Conservation (phyloP, 129 eudicot genomes). For the Flaveria sonorensis region DNA sequence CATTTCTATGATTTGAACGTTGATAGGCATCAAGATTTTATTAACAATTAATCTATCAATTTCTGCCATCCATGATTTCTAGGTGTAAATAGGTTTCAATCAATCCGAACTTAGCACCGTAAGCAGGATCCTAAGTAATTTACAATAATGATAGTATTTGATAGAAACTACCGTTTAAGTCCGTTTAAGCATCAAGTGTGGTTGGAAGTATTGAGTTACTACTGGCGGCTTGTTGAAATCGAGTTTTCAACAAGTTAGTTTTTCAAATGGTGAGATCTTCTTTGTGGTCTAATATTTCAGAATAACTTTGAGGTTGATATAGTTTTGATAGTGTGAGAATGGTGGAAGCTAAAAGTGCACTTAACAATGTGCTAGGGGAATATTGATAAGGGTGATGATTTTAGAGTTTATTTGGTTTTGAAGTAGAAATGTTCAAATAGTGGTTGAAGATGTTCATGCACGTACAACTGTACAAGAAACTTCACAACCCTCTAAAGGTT, state of each 20-base stretch:
- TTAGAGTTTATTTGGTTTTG: neutral
- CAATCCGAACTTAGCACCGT: too few species aligned
- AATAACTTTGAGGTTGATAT: neutral
- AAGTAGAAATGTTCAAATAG: neutral
- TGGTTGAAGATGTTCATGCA: neutral
- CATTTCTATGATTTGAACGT: neutral
- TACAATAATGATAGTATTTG: neutral
- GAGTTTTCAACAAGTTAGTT: neutral
- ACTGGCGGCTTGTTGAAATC: neutral
- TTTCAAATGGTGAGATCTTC: too few species aligned
- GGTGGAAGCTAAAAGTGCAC: conserved; percentile 5
- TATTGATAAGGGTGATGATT: neutral
- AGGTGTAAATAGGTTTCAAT: too few species aligned
- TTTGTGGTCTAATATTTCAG: neutral
- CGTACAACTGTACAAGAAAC: too few species aligned
- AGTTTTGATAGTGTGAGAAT: neutral
- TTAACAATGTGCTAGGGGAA: neutral
- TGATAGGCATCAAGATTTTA: neutral
- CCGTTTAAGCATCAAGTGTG: too few species aligned
- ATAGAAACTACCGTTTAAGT: neutral
- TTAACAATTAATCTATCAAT: too few species aligned
- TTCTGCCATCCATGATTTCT: too few species aligned
- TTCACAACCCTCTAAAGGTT: too few species aligned
- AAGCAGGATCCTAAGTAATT: too few species aligned
- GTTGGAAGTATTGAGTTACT: too few species aligned